These are phyloP conservation scores for Dissoconium aciculare DNA, from an alignment of 2,329 filamentous ascomycete species.

Conservation along the genomic window DNA sequence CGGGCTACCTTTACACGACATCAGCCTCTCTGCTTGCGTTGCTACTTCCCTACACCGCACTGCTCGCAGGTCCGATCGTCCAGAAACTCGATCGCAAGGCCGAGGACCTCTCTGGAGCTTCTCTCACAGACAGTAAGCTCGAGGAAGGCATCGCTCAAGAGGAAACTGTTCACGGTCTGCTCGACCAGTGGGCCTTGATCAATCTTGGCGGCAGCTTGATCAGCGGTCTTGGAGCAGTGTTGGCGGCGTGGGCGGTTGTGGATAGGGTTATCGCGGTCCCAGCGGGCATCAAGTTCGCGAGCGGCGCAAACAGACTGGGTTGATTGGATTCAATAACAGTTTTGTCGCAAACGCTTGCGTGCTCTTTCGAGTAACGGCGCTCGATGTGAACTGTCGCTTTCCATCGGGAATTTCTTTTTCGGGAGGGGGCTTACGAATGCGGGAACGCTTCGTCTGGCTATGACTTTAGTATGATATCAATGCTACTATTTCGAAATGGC, in stretches of 20 bases:
- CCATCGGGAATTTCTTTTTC: too few relatives aligned
- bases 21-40: conserved; percentile 33
- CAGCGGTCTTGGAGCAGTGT: conserved; percentile 11
- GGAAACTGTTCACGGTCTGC: conserved; percentile 36
- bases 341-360: too few relatives aligned
- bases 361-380: too few relatives aligned
- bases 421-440: too few relatives aligned
- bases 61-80: conserved; percentile 36
- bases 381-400: too few relatives aligned
- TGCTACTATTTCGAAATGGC: neutral
- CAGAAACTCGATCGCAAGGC: conserved; percentile 33
- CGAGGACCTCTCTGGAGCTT: conserved; percentile 25
- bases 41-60: conserved; percentile 39
- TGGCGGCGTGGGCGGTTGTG: conserved; percentile 19
- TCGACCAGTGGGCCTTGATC: conserved; percentile 42
- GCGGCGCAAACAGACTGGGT: conserved; percentile 15
- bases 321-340: too few relatives aligned
- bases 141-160: conserved; percentile 28
- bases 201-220: conserved; percentile 33
- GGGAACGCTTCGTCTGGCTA: too few relatives aligned
- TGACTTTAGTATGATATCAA: too few relatives aligned
- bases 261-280: conserved; percentile 18
- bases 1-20: conserved; percentile 28
- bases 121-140: conserved; percentile 25
- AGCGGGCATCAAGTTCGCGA: conserved; percentile 11